These are phyloP conservation scores for Arthrinium phaeospermum DNA, from an alignment of 2,329 filamentous ascomycete species.

Conservation along the genomic window DNA sequence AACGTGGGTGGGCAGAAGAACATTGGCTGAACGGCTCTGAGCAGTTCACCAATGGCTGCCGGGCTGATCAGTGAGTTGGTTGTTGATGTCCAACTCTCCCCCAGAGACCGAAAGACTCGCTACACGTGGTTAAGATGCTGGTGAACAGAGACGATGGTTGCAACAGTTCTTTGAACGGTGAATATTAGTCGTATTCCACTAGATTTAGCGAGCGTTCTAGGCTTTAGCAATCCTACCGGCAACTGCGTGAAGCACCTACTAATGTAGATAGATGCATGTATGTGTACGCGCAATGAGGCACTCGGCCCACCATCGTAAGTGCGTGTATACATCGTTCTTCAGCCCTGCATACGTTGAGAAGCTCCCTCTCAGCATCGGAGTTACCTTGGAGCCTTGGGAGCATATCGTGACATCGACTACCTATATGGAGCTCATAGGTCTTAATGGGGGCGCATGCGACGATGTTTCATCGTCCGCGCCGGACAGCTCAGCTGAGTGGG, in stretches of 20 bases:
- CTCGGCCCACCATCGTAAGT: neutral
- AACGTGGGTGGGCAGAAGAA: neutral
- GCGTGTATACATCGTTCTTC: neutral
- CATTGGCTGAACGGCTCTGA: neutral
- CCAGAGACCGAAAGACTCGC: neutral
- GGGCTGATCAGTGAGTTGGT: neutral
- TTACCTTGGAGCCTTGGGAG: neutral
- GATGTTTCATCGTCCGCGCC: neutral
- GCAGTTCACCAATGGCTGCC: neutral
- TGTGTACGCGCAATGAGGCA: neutral
- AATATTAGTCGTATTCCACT: neutral
- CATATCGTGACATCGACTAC: neutral
- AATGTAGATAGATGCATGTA: neutral
- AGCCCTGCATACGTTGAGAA: neutral
- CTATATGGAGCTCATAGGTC: neutral
- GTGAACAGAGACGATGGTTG: neutral
- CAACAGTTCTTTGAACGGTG: neutral
- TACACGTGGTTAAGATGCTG: neutral
- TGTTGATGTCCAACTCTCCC: neutral
- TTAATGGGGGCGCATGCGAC: neutral
- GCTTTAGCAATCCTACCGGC: neutral
- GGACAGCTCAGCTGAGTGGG: constrained; percentile 1
- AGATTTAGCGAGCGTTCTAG: neutral
- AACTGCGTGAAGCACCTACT: neutral
- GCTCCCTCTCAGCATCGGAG: neutral